A percentile compares a stretch with the other conserved stretches of the same genome.
Evolutionary conservation across 768 basidiomycete genomes (phyloP).

Genomic region (Hypholoma sublateritium): DNA sequence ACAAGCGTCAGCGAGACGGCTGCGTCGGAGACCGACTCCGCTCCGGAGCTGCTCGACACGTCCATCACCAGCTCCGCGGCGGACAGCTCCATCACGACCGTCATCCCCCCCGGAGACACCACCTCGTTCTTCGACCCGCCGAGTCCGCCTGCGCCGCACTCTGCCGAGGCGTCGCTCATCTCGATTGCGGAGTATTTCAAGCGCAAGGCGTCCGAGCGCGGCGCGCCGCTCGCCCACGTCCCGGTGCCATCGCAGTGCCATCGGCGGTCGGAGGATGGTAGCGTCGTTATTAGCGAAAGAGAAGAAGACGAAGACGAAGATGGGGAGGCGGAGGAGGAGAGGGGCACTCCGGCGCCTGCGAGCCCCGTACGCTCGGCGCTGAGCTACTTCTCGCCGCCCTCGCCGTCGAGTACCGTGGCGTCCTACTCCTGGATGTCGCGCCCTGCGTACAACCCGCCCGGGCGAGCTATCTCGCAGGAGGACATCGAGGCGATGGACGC

Average conservation of each 20-base stretch:
- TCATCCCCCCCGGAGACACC: background rate
- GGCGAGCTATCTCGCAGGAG: too few species aligned
- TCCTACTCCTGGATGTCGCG: too few species aligned
- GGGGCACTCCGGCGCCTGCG: too few species aligned
- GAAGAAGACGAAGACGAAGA: too few species aligned
- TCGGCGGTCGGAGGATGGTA: too few species aligned
- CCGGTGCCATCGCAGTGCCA: too few species aligned
- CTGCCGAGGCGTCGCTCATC: constrained; percentile 7
- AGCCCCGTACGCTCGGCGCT: constrained; percentile 13
- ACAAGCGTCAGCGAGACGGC: background rate
- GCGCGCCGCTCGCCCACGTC: background rate
- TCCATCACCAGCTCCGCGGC: constrained; percentile 2
- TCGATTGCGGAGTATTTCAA: constrained; percentile 19
- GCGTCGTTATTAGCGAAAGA: too few species aligned
- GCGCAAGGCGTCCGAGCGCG: constrained; percentile 11
- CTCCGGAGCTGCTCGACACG: background rate
- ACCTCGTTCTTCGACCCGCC: background rate
- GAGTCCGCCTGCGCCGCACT: background rate
- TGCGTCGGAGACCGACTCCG: background rate
- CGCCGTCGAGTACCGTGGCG: background rate
- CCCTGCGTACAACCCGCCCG: too few species aligned
- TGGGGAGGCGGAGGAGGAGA: too few species aligned
- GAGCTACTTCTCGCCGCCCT: constrained; percentile 13
- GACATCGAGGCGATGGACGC: too few species aligned
- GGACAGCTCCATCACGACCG: background rate